phyloP scores from a whole-genome alignment of 1,284 basidiomycete genomes.

The Trichosporon ovoides region DNA sequence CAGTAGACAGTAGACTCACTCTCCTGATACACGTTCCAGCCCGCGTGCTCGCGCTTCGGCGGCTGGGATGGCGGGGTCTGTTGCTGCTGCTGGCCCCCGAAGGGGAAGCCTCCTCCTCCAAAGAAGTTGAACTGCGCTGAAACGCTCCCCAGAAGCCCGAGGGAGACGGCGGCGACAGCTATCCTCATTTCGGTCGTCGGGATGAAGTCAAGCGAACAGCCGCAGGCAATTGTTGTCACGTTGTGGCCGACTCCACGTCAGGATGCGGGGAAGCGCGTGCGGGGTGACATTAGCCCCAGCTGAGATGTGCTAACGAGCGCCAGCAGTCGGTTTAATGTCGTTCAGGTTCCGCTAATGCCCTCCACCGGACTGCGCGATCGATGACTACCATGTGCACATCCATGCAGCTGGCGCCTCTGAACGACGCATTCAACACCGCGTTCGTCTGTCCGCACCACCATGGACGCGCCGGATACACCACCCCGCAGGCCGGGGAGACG shows the following conservation, averaged over 20 bases:
- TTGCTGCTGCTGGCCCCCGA: slow-evolving; percentile 24
- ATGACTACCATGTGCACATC: background rate
- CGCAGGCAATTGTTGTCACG: background rate
- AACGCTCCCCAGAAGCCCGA: slow-evolving; percentile 14
- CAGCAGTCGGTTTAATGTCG: background rate
- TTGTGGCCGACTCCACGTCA: slow-evolving; percentile 2
- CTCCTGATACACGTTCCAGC: slow-evolving; percentile 37
- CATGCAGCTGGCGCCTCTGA: background rate
- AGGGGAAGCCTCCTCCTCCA: slow-evolving; percentile 36
- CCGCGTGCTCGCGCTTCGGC: slow-evolving; percentile 32
- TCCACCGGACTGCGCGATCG: background rate
- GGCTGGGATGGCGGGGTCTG: slow-evolving; percentile 22
- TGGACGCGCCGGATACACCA: background rate
- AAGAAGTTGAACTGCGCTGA: slow-evolving; percentile 44
- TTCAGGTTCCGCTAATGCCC: background rate
- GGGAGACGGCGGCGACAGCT: slow-evolving; percentile 1
- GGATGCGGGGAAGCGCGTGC: background rate
- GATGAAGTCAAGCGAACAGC: background rate
- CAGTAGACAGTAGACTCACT: slow-evolving; percentile 30
- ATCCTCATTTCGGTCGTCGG: background rate
- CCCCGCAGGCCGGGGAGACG: background rate
- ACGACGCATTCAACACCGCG: background rate
- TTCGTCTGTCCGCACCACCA: background rate
- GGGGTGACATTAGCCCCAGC: background rate
- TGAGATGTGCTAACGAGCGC: background rate